These are phyloP conservation scores for Hansenula sp. DNA, from an alignment of 1,139 yeast genomes.

Conservation along the genomic window DNA sequence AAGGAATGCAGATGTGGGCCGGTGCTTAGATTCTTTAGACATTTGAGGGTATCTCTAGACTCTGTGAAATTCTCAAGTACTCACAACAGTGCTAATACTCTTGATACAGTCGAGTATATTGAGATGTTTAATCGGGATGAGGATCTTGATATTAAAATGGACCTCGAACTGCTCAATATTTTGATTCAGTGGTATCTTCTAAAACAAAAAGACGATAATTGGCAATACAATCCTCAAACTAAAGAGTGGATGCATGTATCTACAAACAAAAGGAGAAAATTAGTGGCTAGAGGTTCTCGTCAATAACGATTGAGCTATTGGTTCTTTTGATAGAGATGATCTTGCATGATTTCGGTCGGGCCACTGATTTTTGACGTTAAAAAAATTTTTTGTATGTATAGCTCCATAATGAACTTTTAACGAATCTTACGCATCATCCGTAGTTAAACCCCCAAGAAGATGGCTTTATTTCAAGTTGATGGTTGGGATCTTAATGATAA, in stretches of 20 bases:
- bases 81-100: background rate
- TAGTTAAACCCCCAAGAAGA: too few species aligned
- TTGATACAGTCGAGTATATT: background rate
- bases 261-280: background rate
- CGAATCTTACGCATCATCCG: too few species aligned
- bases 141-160: background rate
- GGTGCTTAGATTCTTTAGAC: background rate
- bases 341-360: too few species aligned
- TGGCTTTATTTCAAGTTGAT: slow-evolving; percentile 75
- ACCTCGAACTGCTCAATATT: background rate
- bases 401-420: too few species aligned
- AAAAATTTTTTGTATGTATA: background rate
- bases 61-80: background rate
- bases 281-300: background rate
- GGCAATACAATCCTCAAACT: background rate
- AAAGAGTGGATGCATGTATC: background rate
- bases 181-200: background rate
- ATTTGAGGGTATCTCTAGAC: background rate
- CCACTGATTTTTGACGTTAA: slow-evolving; percentile 1
- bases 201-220: background rate
- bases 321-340: too few species aligned
- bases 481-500: slow-evolving; percentile 68
- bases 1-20: slow-evolving; percentile 4
- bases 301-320: too few species aligned
- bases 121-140: background rate